Percentiles rank a stretch among this genome's conserved stretches.
These are phyloP conservation scores for Aulographum hederae DNA, from an alignment of 2,329 filamentous ascomycete genomes.

Conservation along the genomic window DNA sequence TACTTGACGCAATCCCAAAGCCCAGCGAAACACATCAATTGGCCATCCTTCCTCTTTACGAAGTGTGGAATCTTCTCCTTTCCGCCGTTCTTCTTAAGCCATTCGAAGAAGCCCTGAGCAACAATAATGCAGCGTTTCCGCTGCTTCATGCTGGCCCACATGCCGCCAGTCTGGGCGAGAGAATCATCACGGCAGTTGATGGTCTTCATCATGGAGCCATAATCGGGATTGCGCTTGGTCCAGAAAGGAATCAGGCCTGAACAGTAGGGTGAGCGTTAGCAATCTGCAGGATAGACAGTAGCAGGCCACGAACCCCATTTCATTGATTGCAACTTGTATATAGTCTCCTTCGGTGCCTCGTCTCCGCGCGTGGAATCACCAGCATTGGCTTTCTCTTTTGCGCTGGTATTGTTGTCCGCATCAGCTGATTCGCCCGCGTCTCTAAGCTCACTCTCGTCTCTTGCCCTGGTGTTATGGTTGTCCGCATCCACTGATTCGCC, in stretches of 20 bases:
- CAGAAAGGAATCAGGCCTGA: constrained; percentile 72
- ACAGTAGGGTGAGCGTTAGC: constrained; percentile 1
- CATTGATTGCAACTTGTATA: constrained; percentile 79
- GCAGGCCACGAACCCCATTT: constrained; percentile 49
- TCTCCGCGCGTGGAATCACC: constrained; percentile 6
- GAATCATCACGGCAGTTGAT: constrained; percentile 95
- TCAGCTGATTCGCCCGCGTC: constrained; percentile 6
- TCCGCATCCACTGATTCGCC: no score
- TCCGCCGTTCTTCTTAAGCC: constrained; percentile 61
- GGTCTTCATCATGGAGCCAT: constrained; percentile 61
- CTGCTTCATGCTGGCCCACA: constrained; percentile 88
- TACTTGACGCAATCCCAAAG: constrained; percentile 80
- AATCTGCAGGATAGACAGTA: background rate
- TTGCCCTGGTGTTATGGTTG: no score
- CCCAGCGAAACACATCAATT: constrained; percentile 76
- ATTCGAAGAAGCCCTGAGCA: constrained; percentile 91
- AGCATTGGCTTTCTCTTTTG: constrained; percentile 3
- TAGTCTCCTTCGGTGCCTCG: constrained; percentile 21
- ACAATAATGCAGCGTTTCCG: constrained; percentile 75
- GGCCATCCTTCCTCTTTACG: constrained; percentile 62
- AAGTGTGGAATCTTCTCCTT: constrained; percentile 78
- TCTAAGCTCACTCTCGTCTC: no score
- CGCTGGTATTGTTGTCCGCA: constrained; percentile 5
- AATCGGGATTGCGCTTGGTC: constrained; percentile 71
- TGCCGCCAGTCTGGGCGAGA: constrained; percentile 52